phyloP scores from a whole-genome alignment of 2,329 filamentous ascomycete species.

The Cladophialophora psammophila region DNA sequence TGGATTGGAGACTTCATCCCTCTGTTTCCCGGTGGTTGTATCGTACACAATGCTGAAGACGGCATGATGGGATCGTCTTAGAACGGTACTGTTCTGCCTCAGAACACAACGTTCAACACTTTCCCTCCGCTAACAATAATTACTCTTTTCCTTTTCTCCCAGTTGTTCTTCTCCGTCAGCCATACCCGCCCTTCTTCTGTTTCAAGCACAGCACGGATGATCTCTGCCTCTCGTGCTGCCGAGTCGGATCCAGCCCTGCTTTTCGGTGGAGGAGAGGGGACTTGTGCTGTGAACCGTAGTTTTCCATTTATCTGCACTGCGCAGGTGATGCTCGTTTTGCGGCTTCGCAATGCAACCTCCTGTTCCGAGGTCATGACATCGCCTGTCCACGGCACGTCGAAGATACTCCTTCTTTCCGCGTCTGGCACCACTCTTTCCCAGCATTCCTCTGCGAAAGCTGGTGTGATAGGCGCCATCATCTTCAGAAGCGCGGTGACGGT shows the following conservation, averaged over 20 bases:
- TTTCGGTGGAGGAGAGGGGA: conserved; percentile 54
- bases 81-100: conserved; percentile 22
- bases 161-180: conserved; percentile 60
- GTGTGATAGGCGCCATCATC: conserved; percentile 80
- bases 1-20: background rate
- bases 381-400: conserved; percentile 65
- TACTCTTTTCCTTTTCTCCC: conserved; percentile 65
- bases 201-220: conserved; percentile 67
- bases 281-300: conserved; percentile 70
- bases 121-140: conserved; percentile 72
- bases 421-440: conserved; percentile 67
- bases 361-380: conserved; percentile 49
- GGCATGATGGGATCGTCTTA: background rate
- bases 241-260: conserved; percentile 42
- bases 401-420: conserved; percentile 51
- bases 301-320: conserved; percentile 85
- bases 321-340: conserved; percentile 60
- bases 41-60: background rate
- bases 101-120: conserved; percentile 76
- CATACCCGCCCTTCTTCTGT: conserved; percentile 67
- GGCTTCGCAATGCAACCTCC: conserved; percentile 57
- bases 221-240: conserved; percentile 62
- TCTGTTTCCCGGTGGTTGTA: background rate
- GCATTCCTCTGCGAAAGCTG: conserved; percentile 81
- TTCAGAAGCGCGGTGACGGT: conserved; percentile 67